phyloP scores from a whole-genome alignment of 1,284 basidiomycete genomes.

The Pholiota adiposa region DNA sequence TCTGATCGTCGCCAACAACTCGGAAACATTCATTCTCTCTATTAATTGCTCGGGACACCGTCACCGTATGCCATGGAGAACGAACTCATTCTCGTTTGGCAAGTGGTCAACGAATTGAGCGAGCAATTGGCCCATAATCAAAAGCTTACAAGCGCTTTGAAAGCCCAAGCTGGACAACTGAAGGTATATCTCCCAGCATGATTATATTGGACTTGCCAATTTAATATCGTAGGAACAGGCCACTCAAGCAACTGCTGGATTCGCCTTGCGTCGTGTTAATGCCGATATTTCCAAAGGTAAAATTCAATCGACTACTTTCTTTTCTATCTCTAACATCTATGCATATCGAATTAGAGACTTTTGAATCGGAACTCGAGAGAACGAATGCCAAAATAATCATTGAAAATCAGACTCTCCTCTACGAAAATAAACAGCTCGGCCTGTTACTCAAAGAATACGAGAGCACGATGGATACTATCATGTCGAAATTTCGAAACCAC shows the following conservation, averaged over 20 bases:
- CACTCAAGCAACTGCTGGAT: conserved; percentile 78
- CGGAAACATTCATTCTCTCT: not conserved
- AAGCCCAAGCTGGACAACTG: conserved; percentile 76
- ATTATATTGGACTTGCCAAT: conserved; percentile 16
- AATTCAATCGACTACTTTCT: not conserved
- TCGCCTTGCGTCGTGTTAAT: conserved; percentile 88
- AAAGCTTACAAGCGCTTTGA: conserved; percentile 75
- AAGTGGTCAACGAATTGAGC: conserved; percentile 79
- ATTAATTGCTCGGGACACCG: not conserved
- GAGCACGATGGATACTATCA: conserved; percentile 92
- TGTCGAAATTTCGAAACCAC: conserved; percentile 94
- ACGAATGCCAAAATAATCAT: conserved; percentile 89
- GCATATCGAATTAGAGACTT: conserved; percentile 67
- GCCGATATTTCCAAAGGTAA: conserved; percentile 87
- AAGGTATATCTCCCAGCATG: conserved; percentile 58
- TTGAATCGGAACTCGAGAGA: conserved; percentile 92
- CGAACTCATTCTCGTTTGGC: conserved; percentile 78
- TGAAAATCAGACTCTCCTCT: conserved; percentile 90
- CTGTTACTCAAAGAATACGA: conserved; percentile 93
- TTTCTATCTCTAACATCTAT: not conserved
- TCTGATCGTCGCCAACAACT: not conserved
- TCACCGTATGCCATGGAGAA: conserved; percentile 55
- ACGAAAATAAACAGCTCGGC: conserved; percentile 95
- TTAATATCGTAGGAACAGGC: conserved; percentile 69
- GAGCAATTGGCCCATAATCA: conserved; percentile 90